Evolutionary conservation across 306 rosid species (phyloP).

Genomic region (Quercus alba): DNA sequence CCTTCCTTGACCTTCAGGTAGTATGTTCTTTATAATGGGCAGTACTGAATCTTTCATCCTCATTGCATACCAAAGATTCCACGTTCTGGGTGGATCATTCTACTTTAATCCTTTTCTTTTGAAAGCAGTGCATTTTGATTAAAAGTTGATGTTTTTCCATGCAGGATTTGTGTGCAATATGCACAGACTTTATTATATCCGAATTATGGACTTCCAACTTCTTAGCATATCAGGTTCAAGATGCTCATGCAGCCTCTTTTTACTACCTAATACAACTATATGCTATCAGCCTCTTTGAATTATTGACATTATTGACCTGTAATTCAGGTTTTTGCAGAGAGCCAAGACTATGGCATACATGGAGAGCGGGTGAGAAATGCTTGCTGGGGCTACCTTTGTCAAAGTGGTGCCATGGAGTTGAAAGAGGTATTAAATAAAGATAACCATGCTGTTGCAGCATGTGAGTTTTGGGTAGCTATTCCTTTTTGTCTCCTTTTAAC

Average conservation of each 20-base stretch:
- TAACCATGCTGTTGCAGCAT: slow-evolving; percentile 13
- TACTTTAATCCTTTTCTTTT: neutral
- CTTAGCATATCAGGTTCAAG: slow-evolving; percentile 86
- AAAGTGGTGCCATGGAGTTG: slow-evolving; percentile 96
- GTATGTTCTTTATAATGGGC: slow-evolving; percentile 15
- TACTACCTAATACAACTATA: neutral
- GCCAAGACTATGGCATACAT: slow-evolving; percentile 91
- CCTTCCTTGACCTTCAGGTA: slow-evolving; percentile 99
- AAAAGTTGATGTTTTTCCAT: slow-evolving; percentile 1
- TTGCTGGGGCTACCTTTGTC: slow-evolving; percentile 99
- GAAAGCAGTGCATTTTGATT: slow-evolving; percentile 9
- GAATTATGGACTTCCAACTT: slow-evolving; percentile 97
- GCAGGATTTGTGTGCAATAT: slow-evolving; percentile 93
- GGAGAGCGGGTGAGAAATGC: slow-evolving; percentile 97
- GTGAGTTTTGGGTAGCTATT: slow-evolving; percentile 14
- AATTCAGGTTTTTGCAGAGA: slow-evolving; percentile 85
- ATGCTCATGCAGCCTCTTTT: slow-evolving; percentile 34
- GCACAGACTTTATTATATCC: slow-evolving; percentile 92
- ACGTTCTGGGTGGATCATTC: neutral
- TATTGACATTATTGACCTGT: slow-evolving; percentile 22
- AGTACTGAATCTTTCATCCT: neutral
- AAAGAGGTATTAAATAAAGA: slow-evolving; percentile 67
- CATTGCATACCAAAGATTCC: neutral
- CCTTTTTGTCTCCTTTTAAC: slow-evolving; percentile 17
- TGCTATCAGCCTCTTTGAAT: slow-evolving; percentile 10